These are phyloP conservation scores for Tulasnella calospora DNA, from an alignment of 768 basidiomycete genomes.

Conservation along the genomic window DNA sequence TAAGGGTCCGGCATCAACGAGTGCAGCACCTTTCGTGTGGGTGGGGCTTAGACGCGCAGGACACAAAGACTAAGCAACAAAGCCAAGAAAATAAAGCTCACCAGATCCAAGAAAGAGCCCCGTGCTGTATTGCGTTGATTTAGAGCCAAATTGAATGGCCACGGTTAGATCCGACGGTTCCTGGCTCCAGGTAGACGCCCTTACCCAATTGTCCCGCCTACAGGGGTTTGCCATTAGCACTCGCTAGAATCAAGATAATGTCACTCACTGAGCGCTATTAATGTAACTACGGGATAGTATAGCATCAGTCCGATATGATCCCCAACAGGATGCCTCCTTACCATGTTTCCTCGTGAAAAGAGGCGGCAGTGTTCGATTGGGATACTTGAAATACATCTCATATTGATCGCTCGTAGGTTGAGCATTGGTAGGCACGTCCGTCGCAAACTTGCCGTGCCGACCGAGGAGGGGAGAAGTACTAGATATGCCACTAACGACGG, in stretches of 20 bases:
- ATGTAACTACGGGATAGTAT: not conserved
- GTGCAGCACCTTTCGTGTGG: slow-evolving; percentile 7
- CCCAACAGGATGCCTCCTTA: not conserved
- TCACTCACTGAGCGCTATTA: not conserved
- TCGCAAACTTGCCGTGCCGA: too few relatives aligned
- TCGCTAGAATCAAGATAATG: not conserved
- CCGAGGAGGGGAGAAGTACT: too few relatives aligned
- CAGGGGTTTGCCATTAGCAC: not conserved
- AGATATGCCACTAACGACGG: too few relatives aligned
- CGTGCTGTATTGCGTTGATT: not conserved
- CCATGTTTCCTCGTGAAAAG: not conserved
- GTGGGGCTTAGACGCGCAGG: not conserved
- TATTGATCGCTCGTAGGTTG: not conserved
- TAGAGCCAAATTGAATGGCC: not conserved
- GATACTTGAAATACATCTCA: not conserved
- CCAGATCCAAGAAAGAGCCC: slow-evolving; percentile 1
- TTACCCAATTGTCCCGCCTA: not conserved
- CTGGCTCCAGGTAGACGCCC: not conserved
- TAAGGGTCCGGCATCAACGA: slow-evolving; percentile 14
- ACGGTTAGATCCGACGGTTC: too few relatives aligned
- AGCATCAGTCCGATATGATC: not conserved
- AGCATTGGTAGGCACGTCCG: too few relatives aligned
- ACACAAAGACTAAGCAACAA: not conserved
- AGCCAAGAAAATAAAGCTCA: not conserved
- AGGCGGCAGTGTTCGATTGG: not conserved